Percentiles rank a stretch among this genome's conserved stretches.
Conservation (phyloP, 352 stramenopile genomes). For the Globisporangium solare region DNA sequence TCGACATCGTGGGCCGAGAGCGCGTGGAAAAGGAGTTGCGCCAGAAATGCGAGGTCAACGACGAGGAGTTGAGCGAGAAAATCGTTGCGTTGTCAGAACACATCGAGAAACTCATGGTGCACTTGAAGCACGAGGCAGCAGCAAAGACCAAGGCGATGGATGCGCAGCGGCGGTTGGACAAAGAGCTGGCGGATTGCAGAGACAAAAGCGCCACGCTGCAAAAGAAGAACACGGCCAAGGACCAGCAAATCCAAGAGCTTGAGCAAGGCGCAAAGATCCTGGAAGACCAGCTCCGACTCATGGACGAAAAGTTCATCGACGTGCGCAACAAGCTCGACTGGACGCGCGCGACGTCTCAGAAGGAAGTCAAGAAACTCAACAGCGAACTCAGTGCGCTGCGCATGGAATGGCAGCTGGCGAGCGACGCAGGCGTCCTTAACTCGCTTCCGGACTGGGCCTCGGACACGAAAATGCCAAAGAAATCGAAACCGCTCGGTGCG, state of each 20-base stretch:
- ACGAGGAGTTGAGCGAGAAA: constrained; percentile 77
- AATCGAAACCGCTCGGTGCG: constrained; percentile 29
- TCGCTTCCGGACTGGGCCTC: constrained; percentile 44
- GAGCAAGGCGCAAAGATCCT: constrained; percentile 92
- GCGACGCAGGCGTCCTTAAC: constrained; percentile 38
- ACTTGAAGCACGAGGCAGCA: constrained; percentile 94
- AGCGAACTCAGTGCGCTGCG: constrained; percentile 54
- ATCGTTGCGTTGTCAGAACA: constrained; percentile 91
- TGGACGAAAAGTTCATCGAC: constrained; percentile 97
- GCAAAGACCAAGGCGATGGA: constrained; percentile 89
- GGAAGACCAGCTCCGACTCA: constrained; percentile 94
- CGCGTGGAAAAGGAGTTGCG: constrained; percentile 87
- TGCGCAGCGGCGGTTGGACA: constrained; percentile 69
- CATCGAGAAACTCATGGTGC: constrained; percentile 96
- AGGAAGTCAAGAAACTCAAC: constrained; percentile 74
- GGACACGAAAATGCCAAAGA: constrained; percentile 26
- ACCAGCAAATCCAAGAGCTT: constrained; percentile 87
- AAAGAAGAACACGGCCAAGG: constrained; percentile 83
- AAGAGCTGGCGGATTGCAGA: constrained; percentile 65
- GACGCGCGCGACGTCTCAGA: constrained; percentile 82
- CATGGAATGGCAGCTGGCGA: constrained; percentile 77
- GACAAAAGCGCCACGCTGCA: constrained; percentile 51
- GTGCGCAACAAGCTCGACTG: constrained; percentile 95
- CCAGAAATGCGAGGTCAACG: constrained; percentile 51
- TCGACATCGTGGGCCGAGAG: constrained; percentile 75